phyloP scores from a whole-genome alignment of 2,329 filamentous ascomycete species.

The Neonectria ditissima region DNA sequence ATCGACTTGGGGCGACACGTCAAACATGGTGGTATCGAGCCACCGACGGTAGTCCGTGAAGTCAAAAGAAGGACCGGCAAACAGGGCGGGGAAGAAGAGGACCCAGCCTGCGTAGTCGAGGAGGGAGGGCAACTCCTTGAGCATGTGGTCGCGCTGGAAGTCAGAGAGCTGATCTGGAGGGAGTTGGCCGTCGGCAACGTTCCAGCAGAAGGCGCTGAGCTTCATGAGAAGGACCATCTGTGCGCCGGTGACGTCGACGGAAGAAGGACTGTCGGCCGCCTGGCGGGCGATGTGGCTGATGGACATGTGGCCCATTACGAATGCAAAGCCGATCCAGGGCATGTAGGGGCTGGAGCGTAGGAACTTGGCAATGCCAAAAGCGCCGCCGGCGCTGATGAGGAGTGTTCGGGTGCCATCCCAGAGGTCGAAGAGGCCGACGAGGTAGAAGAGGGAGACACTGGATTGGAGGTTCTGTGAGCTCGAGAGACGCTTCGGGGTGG shows the following conservation, averaged over 20 bases:
- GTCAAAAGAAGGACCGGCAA: slow-evolving; percentile 93
- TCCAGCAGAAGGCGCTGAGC: slow-evolving; percentile 96
- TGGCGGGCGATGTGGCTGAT: slow-evolving; percentile 89
- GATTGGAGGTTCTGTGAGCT: slow-evolving; percentile 13
- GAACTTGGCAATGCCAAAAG: slow-evolving; percentile 86
- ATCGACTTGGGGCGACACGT: slow-evolving; percentile 83
- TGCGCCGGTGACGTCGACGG: slow-evolving; percentile 89
- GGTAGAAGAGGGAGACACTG: slow-evolving; percentile 87
- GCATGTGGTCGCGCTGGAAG: slow-evolving; percentile 83
- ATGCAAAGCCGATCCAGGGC: slow-evolving; percentile 96
- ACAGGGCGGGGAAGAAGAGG: slow-evolving; percentile 92
- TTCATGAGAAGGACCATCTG: slow-evolving; percentile 99
- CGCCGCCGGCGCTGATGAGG: slow-evolving; percentile 79
- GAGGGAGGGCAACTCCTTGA: slow-evolving; percentile 78
- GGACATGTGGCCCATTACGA: slow-evolving; percentile 96
- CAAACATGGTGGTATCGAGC: slow-evolving; percentile 96
- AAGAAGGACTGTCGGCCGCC: slow-evolving; percentile 71
- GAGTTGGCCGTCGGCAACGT: slow-evolving; percentile 90
- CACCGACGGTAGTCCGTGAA: slow-evolving; percentile 92
- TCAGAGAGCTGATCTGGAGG: slow-evolving; percentile 85
- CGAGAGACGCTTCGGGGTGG: not conserved
- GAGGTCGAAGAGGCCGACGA: slow-evolving; percentile 92
- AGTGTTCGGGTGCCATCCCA: slow-evolving; percentile 88
- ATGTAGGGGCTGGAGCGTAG: slow-evolving; percentile 86
- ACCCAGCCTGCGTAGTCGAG: slow-evolving; percentile 92